Evolutionary conservation across 1,284 basidiomycete genomes (phyloP).

Genomic region (Ceratobasidium theobromae): DNA sequence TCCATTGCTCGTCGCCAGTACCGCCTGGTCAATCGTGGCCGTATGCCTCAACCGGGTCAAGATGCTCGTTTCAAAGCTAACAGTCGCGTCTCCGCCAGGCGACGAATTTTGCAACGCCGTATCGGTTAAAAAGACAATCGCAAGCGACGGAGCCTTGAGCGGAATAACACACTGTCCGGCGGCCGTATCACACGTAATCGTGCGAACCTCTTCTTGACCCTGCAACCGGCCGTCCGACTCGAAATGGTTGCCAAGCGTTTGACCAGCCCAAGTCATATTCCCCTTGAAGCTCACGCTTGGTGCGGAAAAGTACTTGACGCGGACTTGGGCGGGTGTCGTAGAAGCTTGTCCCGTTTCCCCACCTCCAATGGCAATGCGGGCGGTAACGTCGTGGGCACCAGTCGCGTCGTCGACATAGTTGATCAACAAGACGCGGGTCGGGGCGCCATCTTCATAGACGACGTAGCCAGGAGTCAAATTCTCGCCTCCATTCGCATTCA

Average conservation of each 20-base stretch:
- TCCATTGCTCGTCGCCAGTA: conserved; percentile 46
- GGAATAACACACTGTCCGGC: conserved; percentile 58
- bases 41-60: conserved; percentile 51
- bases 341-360: conserved; percentile 45
- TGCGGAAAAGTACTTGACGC: conserved; percentile 58
- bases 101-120: conserved; percentile 48
- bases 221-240: conserved; percentile 63
- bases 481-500: conserved; percentile 42
- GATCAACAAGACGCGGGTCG: conserved; percentile 62
- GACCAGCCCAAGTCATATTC: conserved; percentile 61
- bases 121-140: conserved; percentile 67
- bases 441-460: conserved; percentile 62
- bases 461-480: conserved; percentile 69
- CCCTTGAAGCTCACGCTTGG: conserved; percentile 60
- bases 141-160: conserved; percentile 68
- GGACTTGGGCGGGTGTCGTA: conserved; percentile 49
- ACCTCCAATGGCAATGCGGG: conserved; percentile 51
- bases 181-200: conserved; percentile 53
- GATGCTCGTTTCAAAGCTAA: conserved; percentile 47
- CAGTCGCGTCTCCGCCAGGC: conserved; percentile 36
- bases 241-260: conserved; percentile 68
- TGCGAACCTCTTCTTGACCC: conserved; percentile 54
- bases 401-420: conserved; percentile 63
- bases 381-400: conserved; percentile 55
- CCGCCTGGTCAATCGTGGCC: conserved; percentile 42